Evolutionary conservation across 495 filamentous ascomycete genomes (phyloP).

Genomic region (Cercophora newfieldiana): DNA sequence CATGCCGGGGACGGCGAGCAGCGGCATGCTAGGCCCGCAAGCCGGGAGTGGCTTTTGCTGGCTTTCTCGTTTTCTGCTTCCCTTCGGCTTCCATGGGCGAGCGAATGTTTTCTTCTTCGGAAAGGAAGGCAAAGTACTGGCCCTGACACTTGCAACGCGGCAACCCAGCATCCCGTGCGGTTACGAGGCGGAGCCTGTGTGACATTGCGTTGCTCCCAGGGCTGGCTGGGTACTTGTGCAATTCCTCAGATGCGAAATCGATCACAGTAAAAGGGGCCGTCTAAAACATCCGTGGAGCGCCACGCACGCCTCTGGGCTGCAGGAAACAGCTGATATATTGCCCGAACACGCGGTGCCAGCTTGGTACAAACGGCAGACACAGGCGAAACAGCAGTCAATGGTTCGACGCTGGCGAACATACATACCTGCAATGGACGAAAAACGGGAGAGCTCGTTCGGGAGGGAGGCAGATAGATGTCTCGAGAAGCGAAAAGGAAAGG

Average conservation of each 20-base stretch:
- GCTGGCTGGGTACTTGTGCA: background rate
- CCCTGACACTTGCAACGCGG: slow-evolving; percentile 6
- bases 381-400: slow-evolving; percentile 15
- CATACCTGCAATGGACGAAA: slow-evolving; percentile 11
- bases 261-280: background rate
- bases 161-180: slow-evolving; percentile 15
- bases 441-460: background rate
- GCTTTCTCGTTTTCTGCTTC: background rate
- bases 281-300: background rate
- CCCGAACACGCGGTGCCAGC: slow-evolving; percentile 1
- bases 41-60: background rate
- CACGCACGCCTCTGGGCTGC: slow-evolving; percentile 11
- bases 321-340: slow-evolving; percentile 7
- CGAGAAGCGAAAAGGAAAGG: background rate
- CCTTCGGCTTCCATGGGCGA: background rate
- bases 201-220: background rate
- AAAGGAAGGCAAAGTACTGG: background rate
- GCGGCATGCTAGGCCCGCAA: background rate
- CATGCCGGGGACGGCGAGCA: background rate
- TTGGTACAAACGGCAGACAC: slow-evolving; percentile 1
- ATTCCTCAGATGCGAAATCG: background rate
- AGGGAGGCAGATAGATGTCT: background rate
- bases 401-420: background rate
- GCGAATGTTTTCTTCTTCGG: background rate
- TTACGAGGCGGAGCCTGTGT: slow-evolving; percentile 10